A percentile compares a stretch with the other conserved stretches of the same genome.
Conservation (phyloP, 2,329 filamentous ascomycete species). For the Nannizziopsis barbatae region DNA sequence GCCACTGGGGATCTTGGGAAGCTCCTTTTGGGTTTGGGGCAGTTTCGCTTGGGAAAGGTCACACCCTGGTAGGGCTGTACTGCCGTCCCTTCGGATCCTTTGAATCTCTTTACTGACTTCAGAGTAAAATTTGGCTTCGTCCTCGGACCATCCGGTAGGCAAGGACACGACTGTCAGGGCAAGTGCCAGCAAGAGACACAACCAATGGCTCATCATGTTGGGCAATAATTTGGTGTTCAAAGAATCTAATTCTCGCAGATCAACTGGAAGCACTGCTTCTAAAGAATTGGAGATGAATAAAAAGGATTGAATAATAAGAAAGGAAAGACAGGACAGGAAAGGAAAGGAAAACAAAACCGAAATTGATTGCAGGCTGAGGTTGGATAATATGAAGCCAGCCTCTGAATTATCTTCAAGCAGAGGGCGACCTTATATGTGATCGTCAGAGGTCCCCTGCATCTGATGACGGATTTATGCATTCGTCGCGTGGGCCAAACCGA, state of each 20-base stretch:
- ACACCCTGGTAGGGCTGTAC: constrained; percentile 20
- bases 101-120: constrained; percentile 32
- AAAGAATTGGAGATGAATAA: constrained; percentile 12
- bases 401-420: neutral
- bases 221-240: neutral
- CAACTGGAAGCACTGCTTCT: constrained; percentile 8
- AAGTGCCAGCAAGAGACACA: constrained; percentile 24
- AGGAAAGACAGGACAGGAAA: constrained; percentile 12
- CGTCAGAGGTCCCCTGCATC: neutral
- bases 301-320: constrained; percentile 9
- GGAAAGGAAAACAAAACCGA: constrained; percentile 13
- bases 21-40: constrained; percentile 43
- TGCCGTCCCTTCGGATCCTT: constrained; percentile 15
- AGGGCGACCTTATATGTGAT: constrained; percentile 3
- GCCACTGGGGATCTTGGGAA: constrained; percentile 51
- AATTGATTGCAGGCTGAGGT: neutral
- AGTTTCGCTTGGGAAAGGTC: constrained; percentile 27
- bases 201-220: constrained; percentile 18
- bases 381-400: neutral
- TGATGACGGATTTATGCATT: neutral
- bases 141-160: constrained; percentile 31
- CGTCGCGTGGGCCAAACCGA: neutral
- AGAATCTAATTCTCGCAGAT: neutral
- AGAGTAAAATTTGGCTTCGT: constrained; percentile 31
- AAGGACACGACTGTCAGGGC: constrained; percentile 28